Percentiles rank a stretch among this genome's conserved stretches.
These are phyloP conservation scores for Apiospora aurea DNA, from an alignment of 2,329 filamentous ascomycete genomes.

Conservation along the genomic window DNA sequence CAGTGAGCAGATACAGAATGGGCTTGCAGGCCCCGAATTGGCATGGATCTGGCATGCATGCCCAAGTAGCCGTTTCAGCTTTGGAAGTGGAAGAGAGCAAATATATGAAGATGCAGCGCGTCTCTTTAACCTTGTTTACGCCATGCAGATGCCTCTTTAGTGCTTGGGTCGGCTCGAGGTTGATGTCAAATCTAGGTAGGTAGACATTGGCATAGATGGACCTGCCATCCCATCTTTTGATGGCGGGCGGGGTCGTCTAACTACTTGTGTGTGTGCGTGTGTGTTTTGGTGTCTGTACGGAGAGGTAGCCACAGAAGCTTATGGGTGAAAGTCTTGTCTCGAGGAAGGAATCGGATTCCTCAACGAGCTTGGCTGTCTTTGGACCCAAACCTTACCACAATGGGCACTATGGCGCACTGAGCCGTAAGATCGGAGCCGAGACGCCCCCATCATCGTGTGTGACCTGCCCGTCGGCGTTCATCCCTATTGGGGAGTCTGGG, in stretches of 20 bases:
- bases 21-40: not conserved
- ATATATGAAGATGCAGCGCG: not conserved
- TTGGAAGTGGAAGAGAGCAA: not conserved
- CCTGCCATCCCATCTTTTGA: slow-evolving; percentile 10
- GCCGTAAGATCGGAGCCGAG: slow-evolving; percentile 23
- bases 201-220: not conserved
- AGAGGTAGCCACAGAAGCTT: not conserved
- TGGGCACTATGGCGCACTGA: slow-evolving; percentile 15
- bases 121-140: slow-evolving; percentile 36
- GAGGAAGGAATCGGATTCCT: not conserved
- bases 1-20: not conserved
- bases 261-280: not conserved
- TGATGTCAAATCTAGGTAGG: slow-evolving; percentile 10
- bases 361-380: not conserved
- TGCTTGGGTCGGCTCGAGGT: slow-evolving; percentile 21
- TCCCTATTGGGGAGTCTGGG: slow-evolving; percentile 22
- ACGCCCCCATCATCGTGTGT: not conserved
- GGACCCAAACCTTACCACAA: slow-evolving; percentile 6
- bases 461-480: slow-evolving; percentile 18
- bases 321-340: not conserved
- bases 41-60: slow-evolving; percentile 1
- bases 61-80: slow-evolving; percentile 13
- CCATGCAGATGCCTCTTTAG: slow-evolving; percentile 35
- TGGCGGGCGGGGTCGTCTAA: not conserved
- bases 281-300: not conserved